Conservation (phyloP, 1,284 basidiomycete species). For the Cerrena zonata region DNA sequence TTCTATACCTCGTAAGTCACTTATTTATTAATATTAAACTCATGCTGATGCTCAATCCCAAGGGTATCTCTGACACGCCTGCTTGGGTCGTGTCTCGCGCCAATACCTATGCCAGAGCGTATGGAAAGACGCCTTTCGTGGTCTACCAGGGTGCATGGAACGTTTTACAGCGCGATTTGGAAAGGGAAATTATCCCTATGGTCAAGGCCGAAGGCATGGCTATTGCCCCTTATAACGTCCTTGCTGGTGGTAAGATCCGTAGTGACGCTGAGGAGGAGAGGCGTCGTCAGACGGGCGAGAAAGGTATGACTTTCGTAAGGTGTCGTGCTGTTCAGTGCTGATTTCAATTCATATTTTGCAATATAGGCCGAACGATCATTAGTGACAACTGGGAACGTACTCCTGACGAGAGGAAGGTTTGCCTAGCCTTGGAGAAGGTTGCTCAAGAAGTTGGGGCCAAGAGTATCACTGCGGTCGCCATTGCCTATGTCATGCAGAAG, state of each 20-base stretch:
- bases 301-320: conserved; percentile 15
- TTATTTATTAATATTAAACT: neutral
- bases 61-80: conserved; percentile 38
- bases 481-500: conserved; percentile 45
- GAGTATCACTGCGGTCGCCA: conserved; percentile 36
- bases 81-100: conserved; percentile 49
- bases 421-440: conserved; percentile 38
- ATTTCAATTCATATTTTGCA: neutral
- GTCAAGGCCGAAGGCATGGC: conserved; percentile 24
- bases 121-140: conserved; percentile 26
- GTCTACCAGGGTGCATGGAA: conserved; percentile 52
- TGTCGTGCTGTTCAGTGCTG: no score
- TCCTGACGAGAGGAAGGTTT: conserved; percentile 34
- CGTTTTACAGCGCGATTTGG: conserved; percentile 40
- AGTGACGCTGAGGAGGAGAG: conserved; percentile 41
- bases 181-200: conserved; percentile 58
- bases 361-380: conserved; percentile 20
- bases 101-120: conserved; percentile 44
- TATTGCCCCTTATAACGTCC: conserved; percentile 44
- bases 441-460: conserved; percentile 36
- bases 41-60: neutral
- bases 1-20: conserved; percentile 37
- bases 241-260: conserved; percentile 42
- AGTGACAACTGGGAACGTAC: conserved; percentile 35
- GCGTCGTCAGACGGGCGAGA: conserved; percentile 37